Percentiles rank a stretch among this genome's conserved stretches.
These are phyloP conservation scores for Cyclotella atomus DNA, from an alignment of 108 stramenopile species.

Conservation along the genomic window DNA sequence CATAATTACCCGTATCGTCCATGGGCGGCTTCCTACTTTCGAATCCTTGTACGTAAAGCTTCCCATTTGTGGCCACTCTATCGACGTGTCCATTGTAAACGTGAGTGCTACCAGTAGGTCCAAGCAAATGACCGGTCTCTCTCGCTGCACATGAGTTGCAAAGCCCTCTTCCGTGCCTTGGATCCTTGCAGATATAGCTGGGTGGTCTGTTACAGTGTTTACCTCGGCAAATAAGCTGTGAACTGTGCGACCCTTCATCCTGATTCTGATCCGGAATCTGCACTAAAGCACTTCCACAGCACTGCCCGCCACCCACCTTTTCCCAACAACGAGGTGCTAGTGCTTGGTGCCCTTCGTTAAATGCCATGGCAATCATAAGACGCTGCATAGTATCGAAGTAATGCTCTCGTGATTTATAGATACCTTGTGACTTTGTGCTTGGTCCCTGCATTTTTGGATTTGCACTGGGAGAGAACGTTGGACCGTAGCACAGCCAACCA, in stretches of 20 bases:
- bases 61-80: conserved; percentile 27
- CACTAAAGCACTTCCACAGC: conserved; percentile 27
- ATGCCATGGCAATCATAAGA: conserved; percentile 54
- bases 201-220: conserved; percentile 19
- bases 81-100: conserved; percentile 40
- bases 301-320: background rate
- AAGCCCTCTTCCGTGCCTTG: conserved; percentile 26
- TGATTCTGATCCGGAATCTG: conserved; percentile 17
- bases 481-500: conserved; percentile 5
- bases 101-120: conserved; percentile 38
- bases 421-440: conserved; percentile 30
- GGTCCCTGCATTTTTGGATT: conserved; percentile 28
- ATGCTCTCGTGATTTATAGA: conserved; percentile 42
- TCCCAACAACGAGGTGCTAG: conserved; percentile 45
- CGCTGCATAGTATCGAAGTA: conserved; percentile 46
- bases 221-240: conserved; percentile 27
- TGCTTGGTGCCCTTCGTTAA: conserved; percentile 48
- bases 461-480: conserved; percentile 19
- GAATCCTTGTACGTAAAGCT: conserved; percentile 29
- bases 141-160: conserved; percentile 6
- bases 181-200: conserved; percentile 19
- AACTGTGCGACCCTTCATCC: background rate
- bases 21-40: conserved; percentile 41
- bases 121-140: conserved; percentile 17
- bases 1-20: conserved; percentile 21